Evolutionary conservation across 306 rosid species (phyloP).

Genomic region (Senna tora): DNA sequence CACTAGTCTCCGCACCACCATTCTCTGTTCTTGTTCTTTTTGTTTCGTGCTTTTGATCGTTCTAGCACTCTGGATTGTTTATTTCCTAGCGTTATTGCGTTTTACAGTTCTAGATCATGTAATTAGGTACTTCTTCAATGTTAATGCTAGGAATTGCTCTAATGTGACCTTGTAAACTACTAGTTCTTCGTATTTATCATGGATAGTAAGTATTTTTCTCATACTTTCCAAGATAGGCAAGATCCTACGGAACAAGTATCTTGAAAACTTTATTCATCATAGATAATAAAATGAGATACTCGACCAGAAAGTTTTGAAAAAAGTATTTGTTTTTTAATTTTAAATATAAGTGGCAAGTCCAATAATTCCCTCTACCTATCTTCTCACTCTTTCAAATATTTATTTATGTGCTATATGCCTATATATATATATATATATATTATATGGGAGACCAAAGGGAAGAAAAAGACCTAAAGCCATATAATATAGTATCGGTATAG

Average conservation of each 20-base stretch:
- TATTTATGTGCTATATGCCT: too few relatives aligned
- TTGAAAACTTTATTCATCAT: neutral
- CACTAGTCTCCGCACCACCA: neutral
- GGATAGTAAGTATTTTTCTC: neutral
- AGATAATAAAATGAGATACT: neutral
- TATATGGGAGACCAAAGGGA: too few relatives aligned
- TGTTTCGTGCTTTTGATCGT: neutral
- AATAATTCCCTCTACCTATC: too few relatives aligned
- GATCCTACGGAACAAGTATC: neutral
- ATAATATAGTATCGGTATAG: too few relatives aligned
- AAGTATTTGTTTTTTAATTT: too few relatives aligned
- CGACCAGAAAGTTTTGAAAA: neutral
- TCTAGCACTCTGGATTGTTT: slow-evolving; percentile 5
- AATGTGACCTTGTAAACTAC: neutral
- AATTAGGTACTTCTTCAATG: neutral
- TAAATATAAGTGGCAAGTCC: too few relatives aligned
- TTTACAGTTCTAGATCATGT: neutral
- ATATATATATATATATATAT: too few relatives aligned
- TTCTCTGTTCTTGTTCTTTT: neutral
- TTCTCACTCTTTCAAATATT: too few relatives aligned
- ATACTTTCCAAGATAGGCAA: neutral
- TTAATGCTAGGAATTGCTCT: neutral
- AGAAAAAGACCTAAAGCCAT: too few relatives aligned
- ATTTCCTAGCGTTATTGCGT: slow-evolving; percentile 12
- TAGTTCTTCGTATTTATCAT: neutral